Evolutionary conservation across 139 green algal species (phyloP), one percentile per base, ranked within the genome.

Genomic region (Chlorella ohadii): DNA sequence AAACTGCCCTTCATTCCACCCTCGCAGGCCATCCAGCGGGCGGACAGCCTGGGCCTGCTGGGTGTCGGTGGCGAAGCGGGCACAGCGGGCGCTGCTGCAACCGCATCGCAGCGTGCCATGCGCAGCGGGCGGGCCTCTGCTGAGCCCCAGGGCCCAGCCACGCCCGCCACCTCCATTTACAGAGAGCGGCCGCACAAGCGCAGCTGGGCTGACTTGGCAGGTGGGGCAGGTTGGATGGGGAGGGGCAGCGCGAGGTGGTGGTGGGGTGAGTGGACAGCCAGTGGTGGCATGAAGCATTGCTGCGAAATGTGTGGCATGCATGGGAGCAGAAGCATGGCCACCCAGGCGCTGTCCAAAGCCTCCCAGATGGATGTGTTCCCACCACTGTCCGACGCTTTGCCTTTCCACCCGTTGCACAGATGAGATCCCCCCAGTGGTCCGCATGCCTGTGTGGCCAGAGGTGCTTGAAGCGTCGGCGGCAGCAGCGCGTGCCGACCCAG

Each of bases 161-260:
- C 77, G 4, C 61, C 77, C 19, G 61, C 77, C 4, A 19, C 27
- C 38, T 56, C 61, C 7, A 15, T 73, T 4, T 73, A 64, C 41
- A 27, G 59, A 4, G 23, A 63, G 61, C 77, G 77, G 27, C 77
- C 77, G 6, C 44, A 61, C 36, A 38, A 36, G 38, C 61, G 61
- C 59, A 70, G 22, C 59, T 73, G 77, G 77, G 77, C 77, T 63
- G 77, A 82, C 39, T 61, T 82, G 77, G 77, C 77, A 22, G 51
- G 51, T 59, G 12, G 22, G 51, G 51, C 51, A 11, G 44, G 44
- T 11, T 6, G 44, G 44, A 16, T 6, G 6, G 6, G 44, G 44
- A 11, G 11, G 7, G 44, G 7, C 51, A 59, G 22, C 44, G 6
- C 9, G 44, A 9, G 44, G 44, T 51, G 44, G 44, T 51, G n/a